A percentile compares a stretch with the other conserved stretches of the same genome.
Conservation (phyloP, 202 grass and related monocot species). For the Zoysia matrella region DNA sequence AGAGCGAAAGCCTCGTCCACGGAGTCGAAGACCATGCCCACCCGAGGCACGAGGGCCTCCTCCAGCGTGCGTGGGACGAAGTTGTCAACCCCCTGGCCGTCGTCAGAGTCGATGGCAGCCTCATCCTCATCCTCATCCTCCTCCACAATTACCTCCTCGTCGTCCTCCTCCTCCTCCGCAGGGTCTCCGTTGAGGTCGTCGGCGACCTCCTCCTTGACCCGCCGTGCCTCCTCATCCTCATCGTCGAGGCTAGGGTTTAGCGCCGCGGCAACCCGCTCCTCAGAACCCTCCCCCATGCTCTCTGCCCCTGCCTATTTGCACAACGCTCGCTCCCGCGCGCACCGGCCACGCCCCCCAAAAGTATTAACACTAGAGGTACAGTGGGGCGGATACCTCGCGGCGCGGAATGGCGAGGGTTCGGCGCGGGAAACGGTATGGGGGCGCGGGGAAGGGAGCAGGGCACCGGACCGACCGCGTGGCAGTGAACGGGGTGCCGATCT, state of each 20-base stretch:
- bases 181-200: conserved; percentile 63
- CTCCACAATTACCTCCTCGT: conserved; percentile 34
- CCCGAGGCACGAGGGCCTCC: conserved; percentile 68
- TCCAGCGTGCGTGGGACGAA: conserved; percentile 73
- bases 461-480: conserved; percentile 3
- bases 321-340: background rate
- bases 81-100: conserved; percentile 38
- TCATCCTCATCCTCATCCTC: conserved; percentile 51
- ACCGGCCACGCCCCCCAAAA: conserved; percentile 40
- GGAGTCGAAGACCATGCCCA: conserved; percentile 67
- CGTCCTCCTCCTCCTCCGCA: conserved; percentile 47
- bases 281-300: conserved; percentile 48
- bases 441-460: background rate
- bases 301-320: conserved; percentile 38
- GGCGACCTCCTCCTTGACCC: conserved; percentile 58
- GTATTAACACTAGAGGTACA: conserved; percentile 62
- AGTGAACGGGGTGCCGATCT: conserved; percentile 42
- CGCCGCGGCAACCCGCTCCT: conserved; percentile 40
- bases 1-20: conserved; percentile 84
- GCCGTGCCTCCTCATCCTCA: conserved; percentile 43
- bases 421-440: conserved; percentile 27
- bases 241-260: conserved; percentile 65
- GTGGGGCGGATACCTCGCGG: conserved; percentile 49
- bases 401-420: conserved; percentile 49
- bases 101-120: conserved; percentile 50